Evolutionary conservation across 2,329 filamentous ascomycete species (phyloP), one percentile per base, ranked within the genome.

Genomic region (Penicillium sp.): DNA sequence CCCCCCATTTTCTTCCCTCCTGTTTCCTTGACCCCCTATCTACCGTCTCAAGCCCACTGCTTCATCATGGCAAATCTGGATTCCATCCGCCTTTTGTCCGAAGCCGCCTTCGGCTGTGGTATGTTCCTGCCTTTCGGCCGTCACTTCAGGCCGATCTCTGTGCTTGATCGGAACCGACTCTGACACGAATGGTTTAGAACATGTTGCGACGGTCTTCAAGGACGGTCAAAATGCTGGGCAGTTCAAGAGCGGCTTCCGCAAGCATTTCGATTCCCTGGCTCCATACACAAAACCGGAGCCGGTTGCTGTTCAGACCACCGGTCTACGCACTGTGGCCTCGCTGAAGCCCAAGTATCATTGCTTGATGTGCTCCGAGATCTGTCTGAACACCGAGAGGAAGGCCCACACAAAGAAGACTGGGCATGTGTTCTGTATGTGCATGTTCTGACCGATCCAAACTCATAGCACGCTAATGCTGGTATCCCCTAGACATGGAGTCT

Each of bases 81-180:
- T 38, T 64, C 60, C 2, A 50, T 59, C 19, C 54, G 56, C 19
- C 47, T 61, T 19, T 52, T 65, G 10, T 64, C 63, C 2, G 64
- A 67, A 44, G 63, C 66, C 6, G 65, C 64, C 36, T 69, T 58
- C 46, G 66, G 66, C 38, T 69, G 66, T 43, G 66, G 66, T 69
- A 65, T 50, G 65, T 42, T 36, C 30, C 33, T 17, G 19, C 14
- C 8, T 32, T 40, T 31, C 18, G 14, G 15, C 8, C 7, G 13
- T 14, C 15, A 5, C 19, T 35, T 6, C 7, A n/a, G 11, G 28
- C 5, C 13, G 20, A 16, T 8, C n/a, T n/a, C n/a, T n/a, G n/a
- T n/a, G n/a, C n/a, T 27, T 16, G 21, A 35, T 41, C 17, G 27
- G 39, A 17, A 25, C 20, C 15, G 19, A 32, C 57, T 61, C 34